Conservation (phyloP, 371 early-diverging fungal species). For the Zopfochytrium polystomum region DNA sequence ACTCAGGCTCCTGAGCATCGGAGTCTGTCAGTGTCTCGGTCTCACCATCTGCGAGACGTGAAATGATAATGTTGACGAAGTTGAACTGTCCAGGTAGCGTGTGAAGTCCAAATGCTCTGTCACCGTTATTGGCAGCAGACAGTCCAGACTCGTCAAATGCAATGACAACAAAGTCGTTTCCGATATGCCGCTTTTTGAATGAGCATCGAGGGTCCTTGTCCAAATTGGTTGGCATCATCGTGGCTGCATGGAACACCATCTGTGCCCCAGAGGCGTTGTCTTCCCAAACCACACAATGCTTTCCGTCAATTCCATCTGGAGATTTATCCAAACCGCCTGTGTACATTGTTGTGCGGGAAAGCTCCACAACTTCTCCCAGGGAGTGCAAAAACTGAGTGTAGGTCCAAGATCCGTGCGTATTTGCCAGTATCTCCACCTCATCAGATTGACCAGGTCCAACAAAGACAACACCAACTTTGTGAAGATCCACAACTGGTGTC, state of each 20-base stretch:
- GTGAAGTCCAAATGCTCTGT: conserved; percentile 85
- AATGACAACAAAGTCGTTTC: conserved; percentile 91
- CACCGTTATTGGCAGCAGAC: conserved; percentile 35
- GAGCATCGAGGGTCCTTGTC: conserved; percentile 71
- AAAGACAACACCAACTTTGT: conserved; percentile 92
- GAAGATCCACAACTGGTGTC: conserved; percentile 87
- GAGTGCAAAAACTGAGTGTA: no score
- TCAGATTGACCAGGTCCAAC: conserved; percentile 79
- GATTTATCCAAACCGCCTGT: conserved; percentile 87
- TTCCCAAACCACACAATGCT: conserved; percentile 75
- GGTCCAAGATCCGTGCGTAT: conserved; percentile 77
- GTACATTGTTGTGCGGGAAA: conserved; percentile 67
- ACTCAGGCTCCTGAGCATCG: no score
- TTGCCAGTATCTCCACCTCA: conserved; percentile 81
- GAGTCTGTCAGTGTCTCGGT: no score
- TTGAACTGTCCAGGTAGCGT: conserved; percentile 93
- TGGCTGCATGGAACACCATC: conserved; percentile 87
- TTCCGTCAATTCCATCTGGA: conserved; percentile 82
- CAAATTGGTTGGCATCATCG: conserved; percentile 85
- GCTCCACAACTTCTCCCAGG: conserved; percentile 69
- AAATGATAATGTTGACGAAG: conserved; percentile 86
- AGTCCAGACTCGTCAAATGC: conserved; percentile 87
- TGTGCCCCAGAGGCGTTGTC: conserved; percentile 74
- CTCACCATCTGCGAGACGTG: no score
- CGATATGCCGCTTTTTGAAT: conserved; percentile 91